Evolutionary conservation across 2,329 filamentous ascomycete genomes (phyloP).

Genomic region (Fusarium longipes): DNA sequence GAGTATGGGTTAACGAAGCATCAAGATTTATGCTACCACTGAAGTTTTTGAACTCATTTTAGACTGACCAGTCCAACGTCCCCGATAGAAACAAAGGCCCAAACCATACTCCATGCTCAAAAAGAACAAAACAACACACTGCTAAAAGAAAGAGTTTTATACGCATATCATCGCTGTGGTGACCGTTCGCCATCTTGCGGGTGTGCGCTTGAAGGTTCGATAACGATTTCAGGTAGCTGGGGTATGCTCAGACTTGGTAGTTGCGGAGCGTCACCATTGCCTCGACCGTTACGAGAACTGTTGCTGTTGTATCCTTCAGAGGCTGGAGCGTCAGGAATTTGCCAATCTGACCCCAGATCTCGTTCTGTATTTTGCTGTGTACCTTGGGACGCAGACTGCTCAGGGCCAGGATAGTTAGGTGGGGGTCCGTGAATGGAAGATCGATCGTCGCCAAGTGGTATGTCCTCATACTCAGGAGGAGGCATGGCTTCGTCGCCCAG

Average conservation of each 20-base stretch:
- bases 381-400: slow-evolving; percentile 45
- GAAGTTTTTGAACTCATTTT: slow-evolving; percentile 4
- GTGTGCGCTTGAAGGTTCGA: slow-evolving; percentile 61
- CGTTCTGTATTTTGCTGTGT: slow-evolving; percentile 43
- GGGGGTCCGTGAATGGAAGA: slow-evolving; percentile 61
- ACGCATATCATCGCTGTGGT: slow-evolving; percentile 24
- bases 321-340: slow-evolving; percentile 10
- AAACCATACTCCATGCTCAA: slow-evolving; percentile 44
- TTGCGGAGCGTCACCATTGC: slow-evolving; percentile 57
- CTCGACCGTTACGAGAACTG: slow-evolving; percentile 40
- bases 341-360: slow-evolving; percentile 26
- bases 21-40: background rate
- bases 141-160: slow-evolving; percentile 9
- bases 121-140: background rate
- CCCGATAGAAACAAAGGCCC: slow-evolving; percentile 17
- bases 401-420: slow-evolving; percentile 62
- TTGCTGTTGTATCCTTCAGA: slow-evolving; percentile 8
- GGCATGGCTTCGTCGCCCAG: slow-evolving; percentile 61
- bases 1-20: slow-evolving; percentile 1
- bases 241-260: slow-evolving; percentile 64
- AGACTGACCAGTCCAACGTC: background rate
- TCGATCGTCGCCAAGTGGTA: slow-evolving; percentile 57
- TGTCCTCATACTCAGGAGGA: slow-evolving; percentile 66
- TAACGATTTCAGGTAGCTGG: slow-evolving; percentile 67
- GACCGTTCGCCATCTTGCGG: slow-evolving; percentile 39